These are phyloP conservation scores for Guillardia theta DNA, from an alignment of 78 protist species.

Conservation along the genomic window DNA sequence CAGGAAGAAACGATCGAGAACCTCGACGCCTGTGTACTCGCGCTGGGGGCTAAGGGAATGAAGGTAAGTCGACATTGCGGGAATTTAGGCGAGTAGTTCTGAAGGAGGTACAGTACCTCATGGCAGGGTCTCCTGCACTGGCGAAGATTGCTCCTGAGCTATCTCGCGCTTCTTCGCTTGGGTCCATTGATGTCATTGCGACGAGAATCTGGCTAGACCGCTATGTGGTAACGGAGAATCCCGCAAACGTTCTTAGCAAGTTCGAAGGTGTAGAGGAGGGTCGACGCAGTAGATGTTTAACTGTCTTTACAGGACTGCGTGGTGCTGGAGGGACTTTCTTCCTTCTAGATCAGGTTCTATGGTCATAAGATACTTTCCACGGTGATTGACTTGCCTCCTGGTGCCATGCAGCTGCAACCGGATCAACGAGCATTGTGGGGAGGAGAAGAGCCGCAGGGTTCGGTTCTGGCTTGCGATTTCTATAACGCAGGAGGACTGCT, in stretches of 20 bases:
- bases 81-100: too few species aligned
- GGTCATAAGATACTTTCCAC: background rate
- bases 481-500: constrained; percentile 46
- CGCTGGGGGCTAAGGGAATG: constrained; percentile 41
- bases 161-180: background rate
- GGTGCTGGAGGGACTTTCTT: constrained; percentile 57
- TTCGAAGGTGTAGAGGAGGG: too few species aligned
- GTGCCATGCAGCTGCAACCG: background rate
- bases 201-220: background rate
- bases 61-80: too few species aligned
- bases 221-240: background rate
- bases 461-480: constrained; percentile 49
- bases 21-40: constrained; percentile 11
- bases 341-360: constrained; percentile 54
- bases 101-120: background rate
- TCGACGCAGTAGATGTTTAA: too few species aligned
- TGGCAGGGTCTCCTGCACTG: background rate
- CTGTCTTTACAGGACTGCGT: too few species aligned
- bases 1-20: too few species aligned
- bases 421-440: constrained; percentile 28
- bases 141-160: constrained; percentile 34
- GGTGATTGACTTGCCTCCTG: background rate
- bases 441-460: constrained; percentile 34
- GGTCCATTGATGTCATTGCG: background rate
- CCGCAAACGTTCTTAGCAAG: constrained; percentile 41